Evolutionary conservation across 495 filamentous ascomycete species (phyloP).

Genomic region (Thozetella sp.): DNA sequence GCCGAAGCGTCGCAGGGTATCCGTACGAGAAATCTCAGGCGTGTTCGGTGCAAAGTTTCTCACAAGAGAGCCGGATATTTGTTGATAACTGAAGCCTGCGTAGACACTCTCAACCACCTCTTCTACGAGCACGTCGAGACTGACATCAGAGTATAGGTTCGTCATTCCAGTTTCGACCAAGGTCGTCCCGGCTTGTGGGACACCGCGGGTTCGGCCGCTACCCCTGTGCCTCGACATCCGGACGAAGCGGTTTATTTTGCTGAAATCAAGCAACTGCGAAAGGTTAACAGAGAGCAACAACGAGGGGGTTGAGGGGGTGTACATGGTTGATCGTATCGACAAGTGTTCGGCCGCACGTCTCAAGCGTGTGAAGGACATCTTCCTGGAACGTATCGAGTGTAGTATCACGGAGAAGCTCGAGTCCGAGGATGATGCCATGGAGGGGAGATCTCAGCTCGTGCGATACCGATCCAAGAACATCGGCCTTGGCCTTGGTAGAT

Average conservation of each 20-base stretch:
- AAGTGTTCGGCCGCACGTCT: conserved; percentile 73
- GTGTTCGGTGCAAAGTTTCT: background rate
- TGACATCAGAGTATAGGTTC: conserved; percentile 8
- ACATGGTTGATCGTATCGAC: conserved; percentile 77
- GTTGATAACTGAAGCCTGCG: conserved; percentile 46
- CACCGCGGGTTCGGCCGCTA: background rate
- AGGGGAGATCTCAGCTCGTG: conserved; percentile 83
- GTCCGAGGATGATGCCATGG: conserved; percentile 73
- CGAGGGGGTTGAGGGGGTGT: background rate
- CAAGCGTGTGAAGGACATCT: conserved; percentile 72
- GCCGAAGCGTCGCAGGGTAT: background rate
- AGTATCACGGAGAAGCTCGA: conserved; percentile 67
- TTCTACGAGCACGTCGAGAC: conserved; percentile 54
- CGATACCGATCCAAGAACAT: conserved; percentile 72
- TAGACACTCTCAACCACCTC: conserved; percentile 64
- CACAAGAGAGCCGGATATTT: conserved; percentile 15
- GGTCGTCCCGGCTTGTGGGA: background rate
- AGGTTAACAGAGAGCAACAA: conserved; percentile 7
- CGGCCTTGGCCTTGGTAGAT: conserved; percentile 57
- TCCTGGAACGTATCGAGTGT: conserved; percentile 53
- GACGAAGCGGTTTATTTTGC: conserved; percentile 54
- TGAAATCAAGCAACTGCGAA: conserved; percentile 59
- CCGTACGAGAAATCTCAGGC: background rate
- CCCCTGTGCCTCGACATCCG: background rate
- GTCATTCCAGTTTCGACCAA: background rate